Base-by-base conservation (phyloP, 2,329 filamentous ascomycete species). In the Colletotrichum sp. region DNA sequence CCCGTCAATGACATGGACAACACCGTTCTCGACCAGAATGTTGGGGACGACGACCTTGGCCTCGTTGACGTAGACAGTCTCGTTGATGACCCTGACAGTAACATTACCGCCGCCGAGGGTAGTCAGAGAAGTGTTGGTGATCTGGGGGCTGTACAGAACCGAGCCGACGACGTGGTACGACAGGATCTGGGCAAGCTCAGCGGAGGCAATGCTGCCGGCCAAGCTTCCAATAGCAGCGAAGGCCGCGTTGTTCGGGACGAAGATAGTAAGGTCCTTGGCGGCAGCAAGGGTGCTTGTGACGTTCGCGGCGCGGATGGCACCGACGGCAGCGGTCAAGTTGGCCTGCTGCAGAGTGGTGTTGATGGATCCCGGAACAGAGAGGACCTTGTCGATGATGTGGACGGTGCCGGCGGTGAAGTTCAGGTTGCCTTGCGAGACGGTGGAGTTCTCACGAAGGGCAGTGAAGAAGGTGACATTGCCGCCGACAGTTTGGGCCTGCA, bases 161-260 rank as follows among this genome's bases (percentile, higher is more conserved):
- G 86, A 86, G 61, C 87, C 86, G 60, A 94, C 83, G 67, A 94
- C 87, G 81, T 95, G 93, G 83, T 95, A 95, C 30, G 87, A 84
- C 38, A 94, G 86, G 67, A 94, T 87, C 32, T 82, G 82, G 3
- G 86, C 82, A 2, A 94, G 85, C 16, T 90, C 82, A 6, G 87
- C 82, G 1, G 83, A 80, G 28, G 86, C 86, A 34, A 93, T 82
- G 73, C 87, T 87, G 32, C 83, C 81, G 13, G 92, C 80, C 30
- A 88, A 84, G 66, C 87, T 90, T 72, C 89, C 91, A 58, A 94
- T 90, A 30, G 85, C 82, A 38, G 88, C 85, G 84, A 94, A 92
- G 15, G 92, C 92, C 3, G 84, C 84, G 81, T 93, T 92, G 80
- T 85, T 88, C 3, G 93, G 93, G 1, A 90, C 92, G 78, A 94